Conservation (phyloP, 2,329 filamentous ascomycete species). For the Pseudogymnoascus sp. region DNA sequence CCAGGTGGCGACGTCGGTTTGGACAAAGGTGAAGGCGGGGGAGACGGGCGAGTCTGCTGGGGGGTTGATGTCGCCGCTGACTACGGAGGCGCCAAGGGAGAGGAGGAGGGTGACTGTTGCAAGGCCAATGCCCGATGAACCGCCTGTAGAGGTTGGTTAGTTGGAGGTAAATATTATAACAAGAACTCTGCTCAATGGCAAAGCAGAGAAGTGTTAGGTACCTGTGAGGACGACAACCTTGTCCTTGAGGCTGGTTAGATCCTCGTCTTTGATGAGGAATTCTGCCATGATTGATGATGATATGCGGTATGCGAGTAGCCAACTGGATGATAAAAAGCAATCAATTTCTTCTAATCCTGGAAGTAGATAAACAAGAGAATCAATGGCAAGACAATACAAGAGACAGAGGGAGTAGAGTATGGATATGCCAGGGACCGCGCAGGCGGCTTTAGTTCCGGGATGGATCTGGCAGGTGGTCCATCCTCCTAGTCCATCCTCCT, state of each 20-base stretch:
- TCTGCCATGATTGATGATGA: conserved; percentile 33
- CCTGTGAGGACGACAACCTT: conserved; percentile 48
- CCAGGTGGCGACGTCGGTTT: conserved; percentile 36
- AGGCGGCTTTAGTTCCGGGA: conserved; percentile 12
- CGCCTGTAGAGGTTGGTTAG: conserved; percentile 33
- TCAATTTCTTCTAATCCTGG: conserved; percentile 12
- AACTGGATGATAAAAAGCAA: conserved; percentile 10
- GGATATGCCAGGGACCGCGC: background rate
- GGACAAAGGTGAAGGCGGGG: conserved; percentile 33
- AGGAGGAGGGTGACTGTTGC: conserved; percentile 46
- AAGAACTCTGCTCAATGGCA: background rate
- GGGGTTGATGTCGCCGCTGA: conserved; percentile 45
- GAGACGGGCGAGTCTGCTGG: conserved; percentile 24
- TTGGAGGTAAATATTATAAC: conserved; percentile 9
- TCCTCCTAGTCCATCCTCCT: conserved; percentile 17
- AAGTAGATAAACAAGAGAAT: conserved; percentile 9
- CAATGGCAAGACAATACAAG: conserved; percentile 4
- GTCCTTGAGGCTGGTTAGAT: conserved; percentile 37
- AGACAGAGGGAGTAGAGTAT: conserved; percentile 3
- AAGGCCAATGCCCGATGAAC: conserved; percentile 53
- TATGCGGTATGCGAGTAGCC: conserved; percentile 2
- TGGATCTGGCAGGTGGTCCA: conserved; percentile 19
- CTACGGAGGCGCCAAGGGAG: conserved; percentile 45
- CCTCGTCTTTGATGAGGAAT: conserved; percentile 38
- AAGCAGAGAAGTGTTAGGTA: conserved; percentile 21